Percentiles rank a stretch among this genome's conserved stretches.
Evolutionary conservation across 2,329 filamentous ascomycete species (phyloP).

Genomic region (Fusarium sp.): DNA sequence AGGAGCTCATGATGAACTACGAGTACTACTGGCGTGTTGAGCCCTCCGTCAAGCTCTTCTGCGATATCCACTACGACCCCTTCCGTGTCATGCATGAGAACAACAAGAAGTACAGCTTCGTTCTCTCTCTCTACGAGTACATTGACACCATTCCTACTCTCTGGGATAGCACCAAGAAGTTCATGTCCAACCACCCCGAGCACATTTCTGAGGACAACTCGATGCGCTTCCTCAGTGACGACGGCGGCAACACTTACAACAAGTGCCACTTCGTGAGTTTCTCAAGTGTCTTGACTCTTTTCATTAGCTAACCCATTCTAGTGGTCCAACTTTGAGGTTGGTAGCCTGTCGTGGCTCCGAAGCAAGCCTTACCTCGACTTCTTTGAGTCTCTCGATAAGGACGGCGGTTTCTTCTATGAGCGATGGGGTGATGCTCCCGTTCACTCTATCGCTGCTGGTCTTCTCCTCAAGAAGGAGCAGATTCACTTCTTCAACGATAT

Average conservation of each 20-base stretch:
- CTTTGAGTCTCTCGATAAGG: constrained; percentile 87
- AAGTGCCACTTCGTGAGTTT: constrained; percentile 90
- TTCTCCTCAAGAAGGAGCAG: constrained; percentile 91
- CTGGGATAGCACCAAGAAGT: constrained; percentile 95
- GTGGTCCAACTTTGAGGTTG: constrained; percentile 99
- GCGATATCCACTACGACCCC: constrained; percentile 94
- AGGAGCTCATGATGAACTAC: constrained; percentile 92
- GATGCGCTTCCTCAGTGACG: constrained; percentile 91
- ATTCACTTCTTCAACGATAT: constrained; percentile 99
- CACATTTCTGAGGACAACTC: constrained; percentile 87
- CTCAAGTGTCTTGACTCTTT: neutral
- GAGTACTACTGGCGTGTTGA: constrained; percentile 99
- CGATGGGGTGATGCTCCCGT: constrained; percentile 98
- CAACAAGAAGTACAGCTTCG: constrained; percentile 98
- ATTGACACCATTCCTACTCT: constrained; percentile 95
- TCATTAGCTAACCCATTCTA: constrained; percentile 53
- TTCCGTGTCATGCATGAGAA: constrained; percentile 97
- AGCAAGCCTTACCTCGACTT: constrained; percentile 90
- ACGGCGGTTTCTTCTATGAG: constrained; percentile 99
- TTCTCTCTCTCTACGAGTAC: constrained; percentile 96
- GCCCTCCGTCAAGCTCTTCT: constrained; percentile 95
- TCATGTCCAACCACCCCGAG: constrained; percentile 90
- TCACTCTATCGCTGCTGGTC: constrained; percentile 92
- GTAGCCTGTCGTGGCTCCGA: constrained; percentile 92
- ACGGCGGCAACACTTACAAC: constrained; percentile 93